A percentile compares a stretch with the other conserved stretches of the same genome.
These are phyloP conservation scores for Diaporthe humulicola DNA, from an alignment of 2,329 filamentous ascomycete genomes.

Conservation along the genomic window DNA sequence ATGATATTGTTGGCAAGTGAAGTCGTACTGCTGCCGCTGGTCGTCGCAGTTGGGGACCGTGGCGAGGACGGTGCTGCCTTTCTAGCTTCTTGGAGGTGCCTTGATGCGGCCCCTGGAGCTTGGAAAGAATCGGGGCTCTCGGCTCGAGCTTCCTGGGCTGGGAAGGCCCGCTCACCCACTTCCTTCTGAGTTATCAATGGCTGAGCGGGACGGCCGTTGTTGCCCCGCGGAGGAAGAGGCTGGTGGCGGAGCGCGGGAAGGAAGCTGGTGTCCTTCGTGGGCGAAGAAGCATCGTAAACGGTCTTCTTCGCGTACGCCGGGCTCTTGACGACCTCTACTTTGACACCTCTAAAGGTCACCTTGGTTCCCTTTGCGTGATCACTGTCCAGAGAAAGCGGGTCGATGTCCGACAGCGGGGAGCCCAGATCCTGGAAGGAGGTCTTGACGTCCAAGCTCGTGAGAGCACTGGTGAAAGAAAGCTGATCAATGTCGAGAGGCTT, in stretches of 20 bases:
- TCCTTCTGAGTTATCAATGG: conserved; percentile 18
- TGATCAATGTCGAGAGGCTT: conserved; percentile 46
- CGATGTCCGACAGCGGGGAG: conserved; percentile 29
- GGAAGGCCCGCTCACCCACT: background rate
- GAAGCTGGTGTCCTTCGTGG: conserved; percentile 25
- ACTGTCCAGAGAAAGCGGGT: conserved; percentile 30
- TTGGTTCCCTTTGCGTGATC: background rate
- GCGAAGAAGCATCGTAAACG: background rate
- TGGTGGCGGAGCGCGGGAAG: conserved; percentile 15
- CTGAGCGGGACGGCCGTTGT: conserved; percentile 12
- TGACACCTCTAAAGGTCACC: conserved; percentile 3
- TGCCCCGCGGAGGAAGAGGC: conserved; percentile 4
- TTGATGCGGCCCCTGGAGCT: conserved; percentile 46
- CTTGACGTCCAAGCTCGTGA: conserved; percentile 42
- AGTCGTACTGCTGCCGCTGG: conserved; percentile 28
- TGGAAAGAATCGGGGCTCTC: conserved; percentile 44
- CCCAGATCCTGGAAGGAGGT: conserved; percentile 35
- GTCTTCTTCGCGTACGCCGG: conserved; percentile 30
- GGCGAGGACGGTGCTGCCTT: conserved; percentile 47
- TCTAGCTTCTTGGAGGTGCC: conserved; percentile 54
- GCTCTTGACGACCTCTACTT: conserved; percentile 27
- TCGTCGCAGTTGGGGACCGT: conserved; percentile 40
- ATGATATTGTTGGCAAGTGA: conserved; percentile 32
- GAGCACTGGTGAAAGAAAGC: conserved; percentile 42
- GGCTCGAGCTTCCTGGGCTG: conserved; percentile 6